Evolutionary conservation across 306 rosid species (phyloP).

Genomic region (Dalbergia cochinchinensis): DNA sequence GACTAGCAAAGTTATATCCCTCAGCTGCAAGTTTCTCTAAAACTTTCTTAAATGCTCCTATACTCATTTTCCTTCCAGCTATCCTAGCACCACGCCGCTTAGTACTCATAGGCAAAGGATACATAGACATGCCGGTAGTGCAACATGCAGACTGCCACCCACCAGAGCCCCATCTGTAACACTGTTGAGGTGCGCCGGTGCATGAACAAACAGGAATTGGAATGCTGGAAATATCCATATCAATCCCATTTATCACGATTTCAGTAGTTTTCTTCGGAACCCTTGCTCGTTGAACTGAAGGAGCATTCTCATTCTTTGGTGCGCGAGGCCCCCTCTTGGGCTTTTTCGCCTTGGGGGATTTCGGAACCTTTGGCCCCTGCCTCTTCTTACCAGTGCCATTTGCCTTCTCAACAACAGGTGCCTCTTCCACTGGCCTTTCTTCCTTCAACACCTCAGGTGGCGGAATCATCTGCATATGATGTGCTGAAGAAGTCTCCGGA

Average conservation of each 20-base stretch:
- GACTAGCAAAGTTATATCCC: slow-evolving; percentile 89
- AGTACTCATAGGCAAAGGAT: slow-evolving; percentile 97
- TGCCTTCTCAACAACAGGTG: slow-evolving; percentile 58
- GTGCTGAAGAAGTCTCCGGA: slow-evolving; percentile 72
- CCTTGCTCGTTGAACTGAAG: slow-evolving; percentile 76
- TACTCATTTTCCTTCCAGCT: slow-evolving; percentile 99
- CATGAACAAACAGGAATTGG: slow-evolving; percentile 96
- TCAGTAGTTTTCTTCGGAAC: slow-evolving; percentile 79
- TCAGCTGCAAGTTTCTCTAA: slow-evolving; percentile 95
- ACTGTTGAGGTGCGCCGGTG: slow-evolving; percentile 89
- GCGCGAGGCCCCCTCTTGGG: slow-evolving; percentile 71
- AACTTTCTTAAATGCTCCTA: slow-evolving; percentile 98
- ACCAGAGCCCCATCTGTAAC: slow-evolving; percentile 98
- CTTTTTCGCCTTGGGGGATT: slow-evolving; percentile 81
- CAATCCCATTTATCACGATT: slow-evolving; percentile 82
- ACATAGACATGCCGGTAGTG: slow-evolving; percentile 80
- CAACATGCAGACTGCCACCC: slow-evolving; percentile 99
- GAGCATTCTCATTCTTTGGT: slow-evolving; percentile 66
- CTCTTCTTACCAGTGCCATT: slow-evolving; percentile 72
- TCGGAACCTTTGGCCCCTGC: slow-evolving; percentile 69
- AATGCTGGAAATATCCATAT: slow-evolving; percentile 83
- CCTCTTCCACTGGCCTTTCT: slow-evolving; percentile 72
- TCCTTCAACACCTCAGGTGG: slow-evolving; percentile 67
- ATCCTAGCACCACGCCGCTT: slow-evolving; percentile 98
- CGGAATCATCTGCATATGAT: slow-evolving; percentile 72